Evolutionary conservation across 2,329 filamentous ascomycete species (phyloP).

Genomic region (Herpotrichia juniperi): DNA sequence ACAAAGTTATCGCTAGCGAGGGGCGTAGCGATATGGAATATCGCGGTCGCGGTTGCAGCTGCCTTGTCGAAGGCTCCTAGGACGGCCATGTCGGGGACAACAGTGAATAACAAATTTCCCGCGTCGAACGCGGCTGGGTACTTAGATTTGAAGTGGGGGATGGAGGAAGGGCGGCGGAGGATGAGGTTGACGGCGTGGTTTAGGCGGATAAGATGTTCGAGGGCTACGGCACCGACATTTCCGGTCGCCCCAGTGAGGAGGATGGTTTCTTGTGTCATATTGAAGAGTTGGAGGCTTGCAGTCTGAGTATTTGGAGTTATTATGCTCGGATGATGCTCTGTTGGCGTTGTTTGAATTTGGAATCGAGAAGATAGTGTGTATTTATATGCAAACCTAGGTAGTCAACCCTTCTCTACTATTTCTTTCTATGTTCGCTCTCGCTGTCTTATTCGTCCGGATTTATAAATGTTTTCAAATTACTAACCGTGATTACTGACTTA

Average conservation of each 20-base stretch:
- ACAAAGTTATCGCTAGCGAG: constrained; percentile 8
- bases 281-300: neutral
- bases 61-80: constrained; percentile 12
- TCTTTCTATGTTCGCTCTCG: neutral
- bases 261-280: constrained; percentile 2
- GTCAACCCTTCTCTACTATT: too few species aligned
- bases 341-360: neutral
- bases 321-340: neutral
- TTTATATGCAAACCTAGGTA: neutral
- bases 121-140: constrained; percentile 3
- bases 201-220: constrained; percentile 13
- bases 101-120: constrained; percentile 10
- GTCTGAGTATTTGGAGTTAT: neutral
- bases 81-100: constrained; percentile 17
- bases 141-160: constrained; percentile 6
- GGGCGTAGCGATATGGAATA: constrained; percentile 18
- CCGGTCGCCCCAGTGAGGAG: constrained; percentile 15
- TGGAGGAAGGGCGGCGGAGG: constrained; percentile 9
- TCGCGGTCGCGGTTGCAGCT: constrained; percentile 4
- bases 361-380: neutral
- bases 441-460: neutral
- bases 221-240: constrained; percentile 11
- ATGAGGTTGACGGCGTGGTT: constrained; percentile 12
- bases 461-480: neutral
- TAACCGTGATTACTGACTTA: too few species aligned